Evolutionary conservation across 768 basidiomycete genomes (phyloP), one percentile per base, ranked within the genome.

Genomic region (Calvatia gigantea): DNA sequence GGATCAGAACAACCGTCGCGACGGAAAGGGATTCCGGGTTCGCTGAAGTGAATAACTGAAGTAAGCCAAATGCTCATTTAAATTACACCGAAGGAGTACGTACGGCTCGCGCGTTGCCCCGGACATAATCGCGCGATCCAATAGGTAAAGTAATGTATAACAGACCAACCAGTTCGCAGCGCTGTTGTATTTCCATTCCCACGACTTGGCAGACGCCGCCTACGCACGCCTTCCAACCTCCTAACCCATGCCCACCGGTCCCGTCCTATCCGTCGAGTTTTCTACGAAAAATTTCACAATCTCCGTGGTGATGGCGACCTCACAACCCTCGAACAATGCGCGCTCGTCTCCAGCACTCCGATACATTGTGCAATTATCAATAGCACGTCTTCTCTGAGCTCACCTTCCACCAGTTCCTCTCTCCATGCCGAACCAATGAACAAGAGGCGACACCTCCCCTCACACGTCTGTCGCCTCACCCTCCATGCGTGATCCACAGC

Each of bases 321-420:
- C 15, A 3, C 37, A 3, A 48, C 54, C 15, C 54, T 55, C 37
- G 42, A 47, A 17, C 25, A 39, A 25, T 55, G 54, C 25, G 35
- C 54, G 7, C 54, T 55, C 8, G 45, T 28, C 6, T 55, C 45
- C 25, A 27, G 35, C 4, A 47, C 38, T 55, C 15, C 45, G 54
- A 48, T 48, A 48, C 11, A 55, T 55, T 38, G 54, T 55, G 6
- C 54, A 55, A n/a, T n/a, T n/a, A n/a, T n/a, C n/a, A n/a, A 48
- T 46, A 48, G 11, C 54, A 55, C 25, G 21, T 55, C 11, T 55
- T 55, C 19, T 38, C 54, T 29, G 45, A 48, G 19, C 14, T 55
- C 17, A 55, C 46, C 0, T 17, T 55, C n/a, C 19, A 47, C 27
- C 54, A 46, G 8, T 55, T 55, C 25, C 54, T 38, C n/a, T 17